phyloP scores from a whole-genome alignment of 139 green algal genomes.

The Coelastrella sp. region DNA sequence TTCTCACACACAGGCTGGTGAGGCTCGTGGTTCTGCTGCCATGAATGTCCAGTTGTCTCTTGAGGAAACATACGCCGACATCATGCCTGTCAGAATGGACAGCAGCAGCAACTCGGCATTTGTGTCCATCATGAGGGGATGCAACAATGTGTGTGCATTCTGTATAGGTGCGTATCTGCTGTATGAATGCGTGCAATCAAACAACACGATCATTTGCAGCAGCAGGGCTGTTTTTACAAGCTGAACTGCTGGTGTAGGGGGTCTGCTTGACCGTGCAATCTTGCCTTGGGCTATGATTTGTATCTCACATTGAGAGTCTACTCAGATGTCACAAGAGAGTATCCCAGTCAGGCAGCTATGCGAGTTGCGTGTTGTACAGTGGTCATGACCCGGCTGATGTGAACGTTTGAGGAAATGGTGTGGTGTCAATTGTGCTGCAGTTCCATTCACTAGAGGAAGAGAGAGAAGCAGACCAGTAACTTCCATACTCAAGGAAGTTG shows the following conservation, averaged over 20 bases:
- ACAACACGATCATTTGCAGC: not conserved
- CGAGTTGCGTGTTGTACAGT: too few relatives aligned
- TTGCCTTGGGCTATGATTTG: too few relatives aligned
- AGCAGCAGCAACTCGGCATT: constrained; percentile 64
- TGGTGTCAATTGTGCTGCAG: constrained; percentile 41
- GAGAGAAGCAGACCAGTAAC: constrained; percentile 79
- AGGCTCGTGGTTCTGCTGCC: constrained; percentile 36
- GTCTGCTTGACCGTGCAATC: too few relatives aligned
- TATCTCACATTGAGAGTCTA: too few relatives aligned
- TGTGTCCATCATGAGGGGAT: constrained; percentile 91
- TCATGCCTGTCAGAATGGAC: constrained; percentile 75
- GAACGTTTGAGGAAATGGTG: not conserved
- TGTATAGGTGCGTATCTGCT: constrained; percentile 73
- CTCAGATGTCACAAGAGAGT: too few relatives aligned
- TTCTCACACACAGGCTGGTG: constrained; percentile 48
- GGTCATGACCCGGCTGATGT: not conserved
- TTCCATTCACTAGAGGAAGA: constrained; percentile 75
- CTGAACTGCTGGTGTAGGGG: too few relatives aligned
- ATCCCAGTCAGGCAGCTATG: not conserved
- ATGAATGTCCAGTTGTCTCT: constrained; percentile 89
- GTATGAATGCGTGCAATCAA: not conserved
- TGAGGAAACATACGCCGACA: constrained; percentile 93
- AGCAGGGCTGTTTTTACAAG: not conserved
- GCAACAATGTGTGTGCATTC: constrained; percentile 95
- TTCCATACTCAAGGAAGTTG: constrained; percentile 83